Base-by-base conservation (phyloP, 768 basidiomycete genomes). In the Gloeophyllum trabeum region DNA sequence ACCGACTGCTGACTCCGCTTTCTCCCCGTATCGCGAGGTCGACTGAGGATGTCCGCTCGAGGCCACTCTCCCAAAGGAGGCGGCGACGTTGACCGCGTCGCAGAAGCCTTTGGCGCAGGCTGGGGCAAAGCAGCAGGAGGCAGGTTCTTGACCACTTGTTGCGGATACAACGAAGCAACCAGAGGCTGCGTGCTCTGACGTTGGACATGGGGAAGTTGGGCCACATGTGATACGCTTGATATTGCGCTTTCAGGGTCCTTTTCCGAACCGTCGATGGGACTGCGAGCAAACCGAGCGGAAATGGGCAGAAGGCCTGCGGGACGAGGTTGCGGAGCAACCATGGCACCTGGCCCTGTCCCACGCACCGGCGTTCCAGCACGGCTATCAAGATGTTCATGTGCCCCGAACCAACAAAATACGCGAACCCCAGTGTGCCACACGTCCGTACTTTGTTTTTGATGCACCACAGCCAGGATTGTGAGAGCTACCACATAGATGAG, bases 1-100 rank as follows among this genome's bases (percentile, higher is more conserved):
- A n/a, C n/a, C n/a, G n/a, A n/a, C n/a, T n/a, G n/a, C n/a, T n/a
- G n/a, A n/a, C n/a, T n/a, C n/a, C n/a, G n/a, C n/a, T n/a, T n/a
- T n/a, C n/a, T n/a, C n/a, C 13, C 24, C 18, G n/a, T 3, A 28
- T 25, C 26, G 22, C 23, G 24, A 18, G 28, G 10, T 10, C 28
- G 28, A 10, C 10, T 32, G 10, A 32, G 16, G 10, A 32, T 32
- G 28, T 32, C 28, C 7, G 53, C 49, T 18, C 70, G 67, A 26
- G 75, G 78, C 76, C 78, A 78, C 24, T 71, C 57, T 14, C 73
- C 71, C 1, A 79, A 55, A 3, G 70, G 71, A 21, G 68, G 60
- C 23, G 72, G 67, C 12, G 63, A 60, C 3, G 62, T 49, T 12
- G 62, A 55, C 5, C 42, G 42, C 18, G 40, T 44, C 39, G 50